Conservation (phyloP, 768 basidiomycete genomes). For the Agaricus blazei region DNA sequence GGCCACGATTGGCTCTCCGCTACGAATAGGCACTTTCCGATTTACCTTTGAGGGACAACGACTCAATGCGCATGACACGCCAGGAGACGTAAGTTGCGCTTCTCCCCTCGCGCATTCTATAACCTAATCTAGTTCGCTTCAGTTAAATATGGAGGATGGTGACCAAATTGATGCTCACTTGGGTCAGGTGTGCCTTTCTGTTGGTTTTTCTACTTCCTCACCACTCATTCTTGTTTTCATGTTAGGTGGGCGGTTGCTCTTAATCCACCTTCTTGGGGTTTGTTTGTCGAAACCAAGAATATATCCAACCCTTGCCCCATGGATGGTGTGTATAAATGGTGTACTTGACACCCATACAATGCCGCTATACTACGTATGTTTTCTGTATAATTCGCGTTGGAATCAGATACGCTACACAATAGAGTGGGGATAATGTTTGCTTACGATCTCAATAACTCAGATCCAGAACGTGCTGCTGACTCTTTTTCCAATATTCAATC, state of each 20-base stretch:
- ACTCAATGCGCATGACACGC: slow-evolving; percentile 43
- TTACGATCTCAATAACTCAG: too few relatives aligned
- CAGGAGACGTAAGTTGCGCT: slow-evolving; percentile 38
- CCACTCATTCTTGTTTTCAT: background rate
- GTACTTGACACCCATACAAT: too few relatives aligned
- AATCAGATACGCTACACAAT: too few relatives aligned
- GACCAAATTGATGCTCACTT: slow-evolving; percentile 59
- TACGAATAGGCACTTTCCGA: slow-evolving; percentile 51
- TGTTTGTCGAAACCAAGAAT: too few relatives aligned
- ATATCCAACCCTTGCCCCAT: too few relatives aligned
- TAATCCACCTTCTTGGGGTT: too few relatives aligned
- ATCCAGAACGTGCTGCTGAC: too few relatives aligned
- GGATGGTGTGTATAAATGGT: too few relatives aligned
- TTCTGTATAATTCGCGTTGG: too few relatives aligned
- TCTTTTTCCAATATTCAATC: too few relatives aligned
- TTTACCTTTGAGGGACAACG: slow-evolving; percentile 55
- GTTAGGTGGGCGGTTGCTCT: background rate
- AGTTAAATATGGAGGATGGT: slow-evolving; percentile 58
- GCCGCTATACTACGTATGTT: too few relatives aligned
- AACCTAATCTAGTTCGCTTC: background rate
- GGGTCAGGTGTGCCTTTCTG: slow-evolving; percentile 39
- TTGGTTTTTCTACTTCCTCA: background rate
- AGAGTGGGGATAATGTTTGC: too few relatives aligned
- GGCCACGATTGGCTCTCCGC: background rate
- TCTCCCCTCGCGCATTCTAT: background rate